A percentile compares a stretch with the other conserved stretches of the same genome.
These are phyloP conservation scores for Termitomyces bulborhizus DNA, from an alignment of 768 basidiomycete genomes.

Conservation along the genomic window DNA sequence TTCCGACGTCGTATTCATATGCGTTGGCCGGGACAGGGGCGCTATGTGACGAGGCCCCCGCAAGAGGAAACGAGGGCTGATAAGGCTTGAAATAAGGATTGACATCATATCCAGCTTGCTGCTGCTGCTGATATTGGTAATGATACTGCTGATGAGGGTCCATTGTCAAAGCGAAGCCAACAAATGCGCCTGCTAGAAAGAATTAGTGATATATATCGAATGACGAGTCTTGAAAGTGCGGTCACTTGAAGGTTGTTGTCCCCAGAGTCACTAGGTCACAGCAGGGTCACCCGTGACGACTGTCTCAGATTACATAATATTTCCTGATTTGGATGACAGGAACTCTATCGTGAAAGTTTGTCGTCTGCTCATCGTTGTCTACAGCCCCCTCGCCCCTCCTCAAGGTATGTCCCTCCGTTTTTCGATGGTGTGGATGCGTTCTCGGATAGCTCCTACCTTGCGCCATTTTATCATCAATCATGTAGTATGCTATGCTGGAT, in stretches of 20 bases:
- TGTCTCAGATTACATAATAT: conserved; percentile 22
- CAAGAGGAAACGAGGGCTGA: conserved; percentile 61
- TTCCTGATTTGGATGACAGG: conserved; percentile 9
- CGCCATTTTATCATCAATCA: not conserved
- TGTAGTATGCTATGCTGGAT: conserved; percentile 20
- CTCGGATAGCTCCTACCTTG: not conserved
- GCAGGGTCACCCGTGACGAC: not conserved
- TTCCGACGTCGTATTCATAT: conserved; percentile 89
- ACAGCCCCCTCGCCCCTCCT: conserved; percentile 25
- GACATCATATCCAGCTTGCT: conserved; percentile 49
- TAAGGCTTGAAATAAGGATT: conserved; percentile 84
- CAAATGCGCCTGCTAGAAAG: not conserved
- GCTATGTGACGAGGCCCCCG: conserved; percentile 59
- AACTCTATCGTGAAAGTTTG: conserved; percentile 3
- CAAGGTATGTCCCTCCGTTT: conserved; percentile 31
- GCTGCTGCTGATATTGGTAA: conserved; percentile 44
- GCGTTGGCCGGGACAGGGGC: conserved; percentile 86
- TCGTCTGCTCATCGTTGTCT: conserved; percentile 19
- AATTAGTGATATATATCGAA: not conserved
- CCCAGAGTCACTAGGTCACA: no score
- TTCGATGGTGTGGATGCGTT: not conserved
- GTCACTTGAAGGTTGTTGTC: not conserved
- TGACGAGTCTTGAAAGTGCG: not conserved
- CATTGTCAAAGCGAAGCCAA: conserved; percentile 24
- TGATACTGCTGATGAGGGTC: conserved; percentile 44